Evolutionary conservation across 2,329 filamentous ascomycete genomes (phyloP).

Genomic region (Atkinsonella hypoxylon): DNA sequence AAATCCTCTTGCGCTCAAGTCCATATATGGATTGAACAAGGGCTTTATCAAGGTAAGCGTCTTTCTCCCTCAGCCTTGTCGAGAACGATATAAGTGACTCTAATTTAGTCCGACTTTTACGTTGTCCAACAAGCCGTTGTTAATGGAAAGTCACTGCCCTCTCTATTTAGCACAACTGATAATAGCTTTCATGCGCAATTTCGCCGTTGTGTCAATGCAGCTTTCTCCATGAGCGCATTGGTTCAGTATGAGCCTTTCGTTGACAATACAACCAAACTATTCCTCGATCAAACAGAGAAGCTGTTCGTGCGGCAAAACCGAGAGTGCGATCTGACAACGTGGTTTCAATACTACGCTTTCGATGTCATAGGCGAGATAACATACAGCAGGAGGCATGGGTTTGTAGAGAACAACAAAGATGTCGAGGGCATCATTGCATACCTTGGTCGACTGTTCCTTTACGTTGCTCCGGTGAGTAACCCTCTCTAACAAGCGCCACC

Average conservation of each 20-base stretch:
- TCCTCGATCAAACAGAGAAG: background rate
- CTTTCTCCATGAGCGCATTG: background rate
- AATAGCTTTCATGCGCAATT: background rate
- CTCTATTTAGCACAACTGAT: background rate
- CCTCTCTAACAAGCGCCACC: no score
- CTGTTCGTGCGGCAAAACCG: background rate
- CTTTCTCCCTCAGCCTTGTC: background rate
- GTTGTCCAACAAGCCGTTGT: background rate
- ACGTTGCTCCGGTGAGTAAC: constrained; percentile 12
- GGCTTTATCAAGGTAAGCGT: background rate
- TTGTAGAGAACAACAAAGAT: constrained; percentile 33
- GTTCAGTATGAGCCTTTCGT: background rate
- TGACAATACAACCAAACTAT: background rate
- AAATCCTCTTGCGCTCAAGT: background rate
- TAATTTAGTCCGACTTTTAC: background rate
- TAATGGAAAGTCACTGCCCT: background rate
- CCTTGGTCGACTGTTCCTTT: constrained; percentile 7
- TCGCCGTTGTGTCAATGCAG: background rate
- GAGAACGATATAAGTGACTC: background rate
- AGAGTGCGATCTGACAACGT: constrained; percentile 42
- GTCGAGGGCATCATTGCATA: constrained; percentile 26
- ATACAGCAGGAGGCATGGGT: constrained; percentile 25
- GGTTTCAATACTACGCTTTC: constrained; percentile 36
- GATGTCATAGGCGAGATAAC: constrained; percentile 41
- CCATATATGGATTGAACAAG: background rate